These are phyloP conservation scores for Ochetophila trinervis DNA, from an alignment of 306 rosid genomes.

Conservation along the genomic window DNA sequence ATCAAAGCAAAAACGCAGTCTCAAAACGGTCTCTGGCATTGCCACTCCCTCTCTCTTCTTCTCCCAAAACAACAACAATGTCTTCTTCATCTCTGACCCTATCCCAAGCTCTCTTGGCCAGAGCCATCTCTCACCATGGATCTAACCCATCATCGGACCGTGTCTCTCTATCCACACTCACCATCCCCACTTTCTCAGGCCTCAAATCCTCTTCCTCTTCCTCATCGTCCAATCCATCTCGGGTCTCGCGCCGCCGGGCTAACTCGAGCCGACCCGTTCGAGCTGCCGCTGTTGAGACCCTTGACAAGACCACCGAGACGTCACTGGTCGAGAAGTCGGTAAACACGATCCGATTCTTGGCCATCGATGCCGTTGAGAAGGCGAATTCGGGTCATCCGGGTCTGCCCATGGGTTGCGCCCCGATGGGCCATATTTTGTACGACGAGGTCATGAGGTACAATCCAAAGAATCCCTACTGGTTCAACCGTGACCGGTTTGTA, in stretches of 20 bases:
- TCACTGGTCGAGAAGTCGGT: conserved; percentile 75
- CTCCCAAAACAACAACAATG: conserved; percentile 39
- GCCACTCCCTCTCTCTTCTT: conserved; percentile 7
- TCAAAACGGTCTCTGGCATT: not conserved
- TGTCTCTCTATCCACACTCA: conserved; percentile 45
- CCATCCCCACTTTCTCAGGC: conserved; percentile 54
- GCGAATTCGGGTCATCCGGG: conserved; percentile 98
- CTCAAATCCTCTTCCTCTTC: conserved; percentile 46
- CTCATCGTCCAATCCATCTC: conserved; percentile 15
- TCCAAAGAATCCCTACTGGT: conserved; percentile 92
- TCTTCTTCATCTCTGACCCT: conserved; percentile 72
- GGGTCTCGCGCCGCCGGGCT: conserved; percentile 17
- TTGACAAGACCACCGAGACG: conserved; percentile 43
- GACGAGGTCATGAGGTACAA: conserved; percentile 88
- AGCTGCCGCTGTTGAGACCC: conserved; percentile 50
- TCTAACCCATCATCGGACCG: conserved; percentile 46
- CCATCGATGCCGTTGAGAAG: conserved; percentile 86
- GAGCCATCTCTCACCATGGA: conserved; percentile 58
- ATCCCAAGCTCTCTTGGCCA: conserved; percentile 64
- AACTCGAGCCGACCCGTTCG: conserved; percentile 22
- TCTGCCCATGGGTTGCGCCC: conserved; percentile 97
- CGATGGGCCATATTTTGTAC: conserved; percentile 82
- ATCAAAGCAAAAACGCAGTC: conserved; percentile 3
- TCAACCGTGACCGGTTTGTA: conserved; percentile 93
- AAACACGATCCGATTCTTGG: conserved; percentile 85